Evolutionary conservation across 2,329 filamentous ascomycete species (phyloP), one percentile per base, ranked within the genome.

Genomic region (Bisporella sp.): DNA sequence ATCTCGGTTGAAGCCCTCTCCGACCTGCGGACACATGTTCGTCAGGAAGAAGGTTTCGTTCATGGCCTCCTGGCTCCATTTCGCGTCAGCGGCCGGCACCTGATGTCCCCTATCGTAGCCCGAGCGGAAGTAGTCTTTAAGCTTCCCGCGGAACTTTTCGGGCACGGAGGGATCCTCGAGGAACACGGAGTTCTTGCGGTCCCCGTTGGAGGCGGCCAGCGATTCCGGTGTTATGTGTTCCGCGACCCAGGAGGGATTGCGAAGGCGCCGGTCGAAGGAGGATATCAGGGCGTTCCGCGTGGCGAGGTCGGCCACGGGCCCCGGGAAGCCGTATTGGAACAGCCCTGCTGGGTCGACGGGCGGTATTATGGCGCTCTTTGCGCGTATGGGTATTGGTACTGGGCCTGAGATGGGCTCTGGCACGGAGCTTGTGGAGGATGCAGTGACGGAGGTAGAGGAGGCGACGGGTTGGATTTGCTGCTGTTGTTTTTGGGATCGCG

Each of bases 1-100:
- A 73, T 99, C 93, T 47, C 93, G 81, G 73, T 99, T 99, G 77
- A 99, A 99, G 52, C 93, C 93, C 66, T 96, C 89, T 59, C 93
- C 93, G 31, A 99, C 93, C 72, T 99, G 93, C 32, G 93, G 93
- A 66, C 91, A 96, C 91, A 99, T 99, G 73, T 99, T 99, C 66
- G 79, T 85, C 50, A 99, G 78, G 64, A 82, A 85, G 66, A 99
- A 99, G 2, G 93, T 99, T 51, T 88, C 89, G 71, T 99, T 83
- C 89, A 99, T 96, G 57, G 93, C 91, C 35, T 79, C 69, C 71
- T 99, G 93, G 56, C 84, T 88, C 91, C 93, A 99, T 73, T 95
- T 95, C 50, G 87, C 89, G 71, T 99, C 93, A 40, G 93, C 93
- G 5, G 93, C 93, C 7, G 93, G 93, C 7, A 97, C 92, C 72